Percentiles rank a stretch among this genome's conserved stretches.
These are phyloP conservation scores for Sarocladiaceae sp. DNA, from an alignment of 2,329 filamentous ascomycete genomes.

Conservation along the genomic window DNA sequence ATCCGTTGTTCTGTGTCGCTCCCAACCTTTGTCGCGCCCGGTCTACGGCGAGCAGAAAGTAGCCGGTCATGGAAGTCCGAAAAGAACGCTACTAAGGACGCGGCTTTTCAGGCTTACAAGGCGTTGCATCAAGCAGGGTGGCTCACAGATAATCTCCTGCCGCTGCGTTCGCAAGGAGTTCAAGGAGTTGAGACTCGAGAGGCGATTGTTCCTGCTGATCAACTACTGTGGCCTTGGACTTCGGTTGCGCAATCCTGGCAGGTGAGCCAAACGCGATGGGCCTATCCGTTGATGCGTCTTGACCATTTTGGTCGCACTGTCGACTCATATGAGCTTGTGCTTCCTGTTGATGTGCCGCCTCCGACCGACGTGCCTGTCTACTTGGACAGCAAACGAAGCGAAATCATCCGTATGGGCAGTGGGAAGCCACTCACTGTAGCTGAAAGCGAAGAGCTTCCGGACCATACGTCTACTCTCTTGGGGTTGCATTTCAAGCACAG, in stretches of 20 bases:
- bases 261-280: constrained; percentile 14
- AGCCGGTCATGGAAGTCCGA: constrained; percentile 62
- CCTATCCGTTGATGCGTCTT: constrained; percentile 27
- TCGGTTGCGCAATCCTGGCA: constrained; percentile 39
- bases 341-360: constrained; percentile 38
- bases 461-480: constrained; percentile 44
- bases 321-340: constrained; percentile 35
- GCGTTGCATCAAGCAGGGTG: constrained; percentile 66
- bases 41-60: constrained; percentile 20
- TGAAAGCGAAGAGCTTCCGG: constrained; percentile 18
- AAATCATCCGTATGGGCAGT: constrained; percentile 24
- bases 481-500: constrained; percentile 45
- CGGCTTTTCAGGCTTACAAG: constrained; percentile 75
- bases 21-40: constrained; percentile 62
- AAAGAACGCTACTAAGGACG: constrained; percentile 71
- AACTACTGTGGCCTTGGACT: constrained; percentile 43
- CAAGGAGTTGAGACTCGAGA: constrained; percentile 33
- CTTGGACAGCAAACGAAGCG: constrained; percentile 30
- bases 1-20: constrained; percentile 62
- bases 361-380: constrained; percentile 35
- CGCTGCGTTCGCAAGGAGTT: constrained; percentile 43
- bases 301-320: constrained; percentile 26
- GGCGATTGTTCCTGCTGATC: constrained; percentile 29
- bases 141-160: constrained; percentile 74
- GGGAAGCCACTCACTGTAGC: constrained; percentile 15